These are phyloP conservation scores for Eutypella sp. DNA, from an alignment of 2,329 filamentous ascomycete genomes.

Conservation along the genomic window DNA sequence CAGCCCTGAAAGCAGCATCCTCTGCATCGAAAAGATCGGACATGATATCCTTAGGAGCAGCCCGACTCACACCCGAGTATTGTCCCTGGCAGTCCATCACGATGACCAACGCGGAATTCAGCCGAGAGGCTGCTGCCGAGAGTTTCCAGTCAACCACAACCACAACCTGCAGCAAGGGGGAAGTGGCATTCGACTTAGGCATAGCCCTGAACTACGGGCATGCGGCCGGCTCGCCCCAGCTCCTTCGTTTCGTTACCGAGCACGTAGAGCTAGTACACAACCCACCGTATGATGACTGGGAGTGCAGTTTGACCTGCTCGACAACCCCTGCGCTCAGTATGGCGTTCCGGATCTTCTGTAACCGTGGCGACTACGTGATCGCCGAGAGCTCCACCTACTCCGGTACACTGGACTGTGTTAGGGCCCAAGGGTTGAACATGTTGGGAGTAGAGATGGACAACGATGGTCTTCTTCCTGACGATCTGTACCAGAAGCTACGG, in stretches of 20 bases:
- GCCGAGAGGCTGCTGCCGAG: neutral
- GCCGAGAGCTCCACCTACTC: conserved; percentile 53
- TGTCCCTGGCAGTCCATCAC: conserved; percentile 1
- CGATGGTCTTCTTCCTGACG: conserved; percentile 57
- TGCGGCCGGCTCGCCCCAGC: conserved; percentile 63
- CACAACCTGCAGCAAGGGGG: neutral
- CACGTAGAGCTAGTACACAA: conserved; percentile 71
- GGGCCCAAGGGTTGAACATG: conserved; percentile 57
- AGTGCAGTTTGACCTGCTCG: conserved; percentile 60
- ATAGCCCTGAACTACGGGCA: conserved; percentile 72
- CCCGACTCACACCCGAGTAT: conserved; percentile 3
- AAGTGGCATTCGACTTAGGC: neutral
- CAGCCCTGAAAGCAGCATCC: neutral
- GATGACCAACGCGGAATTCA: neutral
- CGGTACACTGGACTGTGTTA: conserved; percentile 57
- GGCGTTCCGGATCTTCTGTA: conserved; percentile 58
- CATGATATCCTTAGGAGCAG: conserved; percentile 2
- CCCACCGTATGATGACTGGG: conserved; percentile 70
- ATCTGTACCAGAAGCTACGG: conserved; percentile 57
- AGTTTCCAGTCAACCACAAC: neutral
- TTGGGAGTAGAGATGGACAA: conserved; percentile 61
- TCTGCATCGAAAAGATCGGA: neutral
- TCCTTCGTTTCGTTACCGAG: conserved; percentile 68
- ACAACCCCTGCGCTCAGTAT: conserved; percentile 66
- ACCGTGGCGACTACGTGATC: conserved; percentile 61